Evolutionary conservation across 2,329 filamentous ascomycete genomes (phyloP), one percentile per base, ranked within the genome.

Genomic region (Cryphonectria carpinicola): DNA sequence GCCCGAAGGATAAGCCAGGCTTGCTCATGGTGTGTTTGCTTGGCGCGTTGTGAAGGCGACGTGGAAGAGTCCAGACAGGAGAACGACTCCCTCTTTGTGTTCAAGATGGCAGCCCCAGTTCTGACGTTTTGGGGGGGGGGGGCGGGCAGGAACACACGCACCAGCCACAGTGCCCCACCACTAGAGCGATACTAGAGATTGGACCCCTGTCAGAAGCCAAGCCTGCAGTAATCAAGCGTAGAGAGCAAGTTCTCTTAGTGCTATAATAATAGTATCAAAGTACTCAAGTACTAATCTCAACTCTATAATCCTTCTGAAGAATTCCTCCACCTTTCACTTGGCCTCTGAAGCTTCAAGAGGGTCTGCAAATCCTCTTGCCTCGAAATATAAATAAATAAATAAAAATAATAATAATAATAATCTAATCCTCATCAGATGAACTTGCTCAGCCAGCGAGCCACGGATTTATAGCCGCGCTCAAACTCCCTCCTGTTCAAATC

Each of bases 1-100:
- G 84, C 66, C 90, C 90, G 74, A 85, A 85, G 54, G 84, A 82
- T 32, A 86, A 75, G 32, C 77, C 80, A n/a, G 83, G 82, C 71
- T 84, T 86, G 78, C 81, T 84, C 84, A 86, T 86, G 69, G 52
- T 72, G 61, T 10, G n/a, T 46, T 46, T 6, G 19, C 39, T 6
- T 25, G 65, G 49, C 32, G 37, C 7, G 32, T 28, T 14, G 43
- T 22, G n/a, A 11, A 32, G 4, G 4, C n/a, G 41, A 58, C 37
- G n/a, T n/a, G 19, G 32, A 10, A 17, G 17, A 14, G 37, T 28
- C 11, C 46, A 49, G 22, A 49, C 46, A n/a, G 22, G 25, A 56
- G 8, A 4, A 25, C 3, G 32, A 32, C 37, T 11, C 14, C 8
- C 17, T 25, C 32, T 1, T 17, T 22, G 17, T 1, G 19, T 14